A percentile compares a stretch with the other conserved stretches of the same genome.
Evolutionary conservation across 306 rosid species (phyloP).

Genomic region (Rosa lucieae): DNA sequence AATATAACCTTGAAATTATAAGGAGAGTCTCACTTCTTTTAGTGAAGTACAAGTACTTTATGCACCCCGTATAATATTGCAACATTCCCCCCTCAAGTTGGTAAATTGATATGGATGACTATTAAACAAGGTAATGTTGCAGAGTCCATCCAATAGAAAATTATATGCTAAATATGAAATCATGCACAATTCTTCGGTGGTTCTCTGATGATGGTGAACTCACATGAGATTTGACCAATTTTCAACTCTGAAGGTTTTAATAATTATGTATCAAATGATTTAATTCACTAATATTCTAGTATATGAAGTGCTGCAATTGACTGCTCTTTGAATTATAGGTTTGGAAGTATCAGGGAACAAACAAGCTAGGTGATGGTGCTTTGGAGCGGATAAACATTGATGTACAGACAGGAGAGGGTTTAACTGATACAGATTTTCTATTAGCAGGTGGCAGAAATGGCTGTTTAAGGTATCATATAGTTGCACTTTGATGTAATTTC

Average conservation of each 20-base stretch:
- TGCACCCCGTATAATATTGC: not conserved
- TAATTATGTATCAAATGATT: not conserved
- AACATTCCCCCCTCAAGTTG: not conserved
- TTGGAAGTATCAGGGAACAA: slow-evolving; percentile 64
- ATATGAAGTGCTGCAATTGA: not conserved
- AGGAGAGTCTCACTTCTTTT: not conserved
- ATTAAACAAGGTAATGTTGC: not conserved
- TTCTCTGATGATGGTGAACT: not conserved
- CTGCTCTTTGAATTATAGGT: slow-evolving; percentile 46
- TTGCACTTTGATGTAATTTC: slow-evolving; percentile 6
- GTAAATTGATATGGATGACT: not conserved
- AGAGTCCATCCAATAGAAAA: not conserved
- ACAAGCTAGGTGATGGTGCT: slow-evolving; percentile 51
- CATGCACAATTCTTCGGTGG: not conserved
- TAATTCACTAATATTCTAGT: not conserved
- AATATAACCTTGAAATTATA: not conserved
- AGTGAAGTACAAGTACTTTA: not conserved
- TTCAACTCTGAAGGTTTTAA: not conserved
- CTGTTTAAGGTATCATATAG: slow-evolving; percentile 52
- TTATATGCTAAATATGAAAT: not conserved
- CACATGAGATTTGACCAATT: not conserved
- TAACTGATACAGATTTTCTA: slow-evolving; percentile 47
- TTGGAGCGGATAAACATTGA: slow-evolving; percentile 56
- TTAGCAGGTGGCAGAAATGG: slow-evolving; percentile 60
- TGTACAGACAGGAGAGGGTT: slow-evolving; percentile 65